phyloP scores from a whole-genome alignment of 2,329 filamentous ascomycete species.

The Colletotrichum sansevieriae region DNA sequence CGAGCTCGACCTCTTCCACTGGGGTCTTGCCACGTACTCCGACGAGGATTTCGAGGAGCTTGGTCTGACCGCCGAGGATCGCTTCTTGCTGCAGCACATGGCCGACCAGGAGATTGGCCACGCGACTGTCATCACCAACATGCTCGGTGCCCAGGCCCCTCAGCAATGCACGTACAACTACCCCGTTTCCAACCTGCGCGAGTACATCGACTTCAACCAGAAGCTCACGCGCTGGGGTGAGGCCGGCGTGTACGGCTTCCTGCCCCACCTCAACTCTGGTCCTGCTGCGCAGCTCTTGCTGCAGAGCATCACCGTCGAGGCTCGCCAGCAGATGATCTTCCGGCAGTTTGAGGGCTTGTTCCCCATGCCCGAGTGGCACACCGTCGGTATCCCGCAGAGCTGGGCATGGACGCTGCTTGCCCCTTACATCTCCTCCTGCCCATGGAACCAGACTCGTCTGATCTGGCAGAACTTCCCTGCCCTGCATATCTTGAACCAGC shows the following conservation, averaged over 20 bases:
- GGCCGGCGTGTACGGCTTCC: conserved; percentile 83
- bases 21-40: conserved; percentile 78
- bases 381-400: conserved; percentile 82
- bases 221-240: conserved; percentile 88
- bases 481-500: conserved; percentile 79
- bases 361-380: conserved; percentile 87
- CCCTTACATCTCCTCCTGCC: conserved; percentile 84
- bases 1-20: conserved; percentile 85
- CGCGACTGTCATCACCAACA: conserved; percentile 81
- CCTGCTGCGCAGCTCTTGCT: conserved; percentile 80
- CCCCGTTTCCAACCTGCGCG: conserved; percentile 78
- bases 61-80: conserved; percentile 77
- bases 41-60: conserved; percentile 76
- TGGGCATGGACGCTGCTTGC: conserved; percentile 88
- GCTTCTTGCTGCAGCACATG: conserved; percentile 82
- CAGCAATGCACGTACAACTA: conserved; percentile 86
- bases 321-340: conserved; percentile 87
- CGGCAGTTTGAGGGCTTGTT: conserved; percentile 84
- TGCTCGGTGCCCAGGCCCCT: conserved; percentile 78
- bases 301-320: conserved; percentile 83
- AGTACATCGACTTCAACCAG: conserved; percentile 87
- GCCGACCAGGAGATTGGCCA: conserved; percentile 82
- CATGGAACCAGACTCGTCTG: conserved; percentile 77
- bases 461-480: conserved; percentile 89
- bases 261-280: conserved; percentile 81